These are phyloP conservation scores for Mycena maculata DNA, from an alignment of 768 basidiomycete species.

Conservation along the genomic window DNA sequence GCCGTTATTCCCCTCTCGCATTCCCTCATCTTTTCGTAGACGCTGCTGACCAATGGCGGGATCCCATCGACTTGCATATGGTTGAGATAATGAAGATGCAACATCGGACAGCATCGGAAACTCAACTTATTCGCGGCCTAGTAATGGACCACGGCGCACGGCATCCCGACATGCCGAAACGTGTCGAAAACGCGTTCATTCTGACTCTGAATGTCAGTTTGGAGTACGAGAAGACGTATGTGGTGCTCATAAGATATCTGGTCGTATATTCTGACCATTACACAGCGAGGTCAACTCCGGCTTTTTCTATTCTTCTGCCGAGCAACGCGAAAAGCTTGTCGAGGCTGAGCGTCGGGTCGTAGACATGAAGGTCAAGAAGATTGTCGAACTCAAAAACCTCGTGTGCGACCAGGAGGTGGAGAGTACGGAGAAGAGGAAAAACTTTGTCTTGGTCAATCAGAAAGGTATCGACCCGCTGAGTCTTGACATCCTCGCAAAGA, in stretches of 20 bases:
- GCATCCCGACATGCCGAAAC: constrained; percentile 99
- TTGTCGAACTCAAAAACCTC: constrained; percentile 94
- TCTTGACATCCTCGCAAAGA: constrained; percentile 95
- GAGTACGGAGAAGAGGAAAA: constrained; percentile 82
- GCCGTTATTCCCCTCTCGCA: constrained; percentile 26
- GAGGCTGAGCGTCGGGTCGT: constrained; percentile 96
- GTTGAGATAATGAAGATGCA: constrained; percentile 99
- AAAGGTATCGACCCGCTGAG: constrained; percentile 99
- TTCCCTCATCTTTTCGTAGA: constrained; percentile 50
- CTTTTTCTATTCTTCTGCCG: constrained; percentile 99
- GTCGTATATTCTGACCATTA: constrained; percentile 36
- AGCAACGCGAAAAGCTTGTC: constrained; percentile 98
- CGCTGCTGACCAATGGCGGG: constrained; percentile 74
- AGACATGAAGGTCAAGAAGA: constrained; percentile 94
- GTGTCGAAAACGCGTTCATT: constrained; percentile 95
- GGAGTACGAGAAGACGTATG: constrained; percentile 99
- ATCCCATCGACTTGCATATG: constrained; percentile 99
- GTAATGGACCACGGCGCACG: constrained; percentile 97
- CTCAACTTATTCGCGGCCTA: constrained; percentile 93
- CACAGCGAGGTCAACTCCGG: constrained; percentile 97
- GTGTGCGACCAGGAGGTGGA: constrained; percentile 96
- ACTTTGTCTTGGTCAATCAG: constrained; percentile 97
- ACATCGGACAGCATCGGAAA: constrained; percentile 97
- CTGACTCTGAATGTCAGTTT: constrained; percentile 96
- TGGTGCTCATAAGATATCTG: constrained; percentile 24